A percentile compares a stretch with the other conserved stretches of the same genome.
Conservation (phyloP, 1,284 basidiomycete species). For the Tetrapyrgos nigripes region DNA sequence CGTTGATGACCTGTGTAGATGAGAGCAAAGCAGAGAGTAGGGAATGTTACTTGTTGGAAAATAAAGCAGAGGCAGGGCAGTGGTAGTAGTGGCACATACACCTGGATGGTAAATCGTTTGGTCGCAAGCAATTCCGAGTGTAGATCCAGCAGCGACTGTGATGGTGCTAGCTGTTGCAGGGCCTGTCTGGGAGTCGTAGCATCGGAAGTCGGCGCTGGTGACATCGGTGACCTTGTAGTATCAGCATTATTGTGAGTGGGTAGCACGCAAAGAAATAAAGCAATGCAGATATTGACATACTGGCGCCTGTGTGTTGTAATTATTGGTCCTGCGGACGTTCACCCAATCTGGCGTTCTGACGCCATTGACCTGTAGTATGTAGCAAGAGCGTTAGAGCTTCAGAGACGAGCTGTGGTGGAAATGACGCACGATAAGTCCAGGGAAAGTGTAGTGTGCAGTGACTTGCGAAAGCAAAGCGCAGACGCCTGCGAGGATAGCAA, state of each 20-base stretch:
- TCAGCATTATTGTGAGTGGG: not conserved
- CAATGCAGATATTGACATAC: constrained; percentile 24
- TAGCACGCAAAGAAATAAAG: not conserved
- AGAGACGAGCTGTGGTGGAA: not conserved
- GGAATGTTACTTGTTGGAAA: not conserved
- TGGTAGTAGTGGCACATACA: constrained; percentile 27
- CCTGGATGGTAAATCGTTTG: constrained; percentile 47
- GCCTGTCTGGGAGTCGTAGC: constrained; percentile 42
- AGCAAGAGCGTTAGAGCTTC: constrained; percentile 23
- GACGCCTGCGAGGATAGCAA: not conserved
- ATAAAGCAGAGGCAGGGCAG: not conserved
- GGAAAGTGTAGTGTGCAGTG: constrained; percentile 17
- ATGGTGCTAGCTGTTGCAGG: constrained; percentile 41
- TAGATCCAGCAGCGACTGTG: constrained; percentile 41
- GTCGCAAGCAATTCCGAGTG: constrained; percentile 39
- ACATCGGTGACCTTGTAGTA: constrained; percentile 38
- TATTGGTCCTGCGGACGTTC: constrained; percentile 51
- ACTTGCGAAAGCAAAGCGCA: constrained; percentile 16
- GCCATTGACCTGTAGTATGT: constrained; percentile 47
- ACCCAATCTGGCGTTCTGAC: constrained; percentile 42
- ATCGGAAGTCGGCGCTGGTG: constrained; percentile 44
- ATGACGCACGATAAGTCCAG: not conserved
- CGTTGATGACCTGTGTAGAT: constrained; percentile 35
- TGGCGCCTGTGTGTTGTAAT: constrained; percentile 47
- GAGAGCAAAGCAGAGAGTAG: not conserved